Evolutionary conservation across 2,329 filamentous ascomycete genomes (phyloP).

Genomic region (Tetracladium maxilliforme): DNA sequence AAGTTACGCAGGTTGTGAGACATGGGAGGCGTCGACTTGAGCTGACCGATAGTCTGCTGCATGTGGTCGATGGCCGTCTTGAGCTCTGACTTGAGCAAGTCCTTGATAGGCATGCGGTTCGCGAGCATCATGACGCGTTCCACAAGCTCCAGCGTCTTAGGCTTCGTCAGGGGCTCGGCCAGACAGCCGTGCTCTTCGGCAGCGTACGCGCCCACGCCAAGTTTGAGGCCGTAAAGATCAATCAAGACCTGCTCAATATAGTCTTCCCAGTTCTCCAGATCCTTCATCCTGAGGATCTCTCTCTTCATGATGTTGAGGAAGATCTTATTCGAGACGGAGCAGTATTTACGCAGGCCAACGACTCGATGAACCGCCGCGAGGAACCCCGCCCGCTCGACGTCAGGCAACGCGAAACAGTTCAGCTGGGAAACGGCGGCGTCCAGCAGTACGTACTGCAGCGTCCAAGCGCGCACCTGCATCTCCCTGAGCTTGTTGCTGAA

Average conservation of each 20-base stretch:
- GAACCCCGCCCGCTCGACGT: constrained; percentile 65
- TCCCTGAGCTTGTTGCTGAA: constrained; percentile 64
- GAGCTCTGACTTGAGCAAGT: constrained; percentile 80
- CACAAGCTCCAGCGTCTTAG: constrained; percentile 66
- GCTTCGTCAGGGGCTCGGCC: constrained; percentile 62
- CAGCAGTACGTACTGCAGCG: constrained; percentile 67
- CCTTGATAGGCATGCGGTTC: constrained; percentile 74
- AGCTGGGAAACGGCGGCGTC: constrained; percentile 57
- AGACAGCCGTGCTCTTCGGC: constrained; percentile 69
- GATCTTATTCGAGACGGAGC: constrained; percentile 71
- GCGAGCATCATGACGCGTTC: constrained; percentile 74
- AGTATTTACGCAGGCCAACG: constrained; percentile 71
- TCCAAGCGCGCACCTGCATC: constrained; percentile 80
- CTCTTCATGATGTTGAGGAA: constrained; percentile 82
- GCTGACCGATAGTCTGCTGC: constrained; percentile 68
- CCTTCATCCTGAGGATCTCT: constrained; percentile 63
- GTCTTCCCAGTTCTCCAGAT: constrained; percentile 69
- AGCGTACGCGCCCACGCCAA: constrained; percentile 50
- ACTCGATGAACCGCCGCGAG: constrained; percentile 72
- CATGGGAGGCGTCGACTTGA: constrained; percentile 66
- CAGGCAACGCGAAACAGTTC: constrained; percentile 46
- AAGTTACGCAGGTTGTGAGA: constrained; percentile 80
- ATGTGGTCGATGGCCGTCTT: constrained; percentile 87
- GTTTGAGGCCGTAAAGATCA: constrained; percentile 70
- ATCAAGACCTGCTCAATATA: constrained; percentile 77